Percentiles rank a stretch among this genome's conserved stretches.
Evolutionary conservation across 306 rosid species (phyloP).

Genomic region (Datisca glomerata): DNA sequence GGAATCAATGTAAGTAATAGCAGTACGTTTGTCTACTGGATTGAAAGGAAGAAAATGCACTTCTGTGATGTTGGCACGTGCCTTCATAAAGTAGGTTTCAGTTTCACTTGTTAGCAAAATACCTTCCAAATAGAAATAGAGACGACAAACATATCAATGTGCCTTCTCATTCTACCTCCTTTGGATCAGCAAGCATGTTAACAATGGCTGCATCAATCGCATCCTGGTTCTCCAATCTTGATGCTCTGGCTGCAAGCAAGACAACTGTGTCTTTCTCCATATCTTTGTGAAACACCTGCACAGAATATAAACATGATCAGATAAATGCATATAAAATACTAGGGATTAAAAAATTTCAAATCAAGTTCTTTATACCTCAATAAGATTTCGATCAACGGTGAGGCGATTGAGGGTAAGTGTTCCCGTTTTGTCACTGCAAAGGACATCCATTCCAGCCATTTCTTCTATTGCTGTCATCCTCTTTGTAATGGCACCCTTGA

Average conservation of each 20-base stretch:
- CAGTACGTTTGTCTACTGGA: conserved; percentile 88
- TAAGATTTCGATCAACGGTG: conserved; percentile 56
- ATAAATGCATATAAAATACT: background rate
- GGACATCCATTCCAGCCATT: conserved; percentile 95
- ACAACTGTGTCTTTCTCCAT: conserved; percentile 60
- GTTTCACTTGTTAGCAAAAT: too few species aligned
- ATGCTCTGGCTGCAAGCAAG: conserved; percentile 78
- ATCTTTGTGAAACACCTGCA: conserved; percentile 54
- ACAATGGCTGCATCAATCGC: conserved; percentile 73
- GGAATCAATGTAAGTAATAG: conserved; percentile 58
- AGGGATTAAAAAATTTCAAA: too few species aligned
- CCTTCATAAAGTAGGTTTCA: conserved; percentile 23
- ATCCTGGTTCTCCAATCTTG: conserved; percentile 77
- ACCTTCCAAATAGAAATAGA: background rate
- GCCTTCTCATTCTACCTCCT: conserved; percentile 35
- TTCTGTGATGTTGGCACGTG: conserved; percentile 66
- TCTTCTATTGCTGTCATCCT: conserved; percentile 96
- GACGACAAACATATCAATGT: background rate
- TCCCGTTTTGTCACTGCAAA: conserved; percentile 91
- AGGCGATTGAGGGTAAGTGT: conserved; percentile 83
- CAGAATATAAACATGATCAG: background rate
- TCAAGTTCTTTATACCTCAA: conserved; percentile 42
- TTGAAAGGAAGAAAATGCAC: conserved; percentile 86
- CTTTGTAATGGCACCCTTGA: conserved; percentile 79
- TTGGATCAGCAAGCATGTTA: conserved; percentile 81